Evolutionary conservation across 1,284 basidiomycete genomes (phyloP).

Genomic region (Singerocomus rubriflavus): DNA sequence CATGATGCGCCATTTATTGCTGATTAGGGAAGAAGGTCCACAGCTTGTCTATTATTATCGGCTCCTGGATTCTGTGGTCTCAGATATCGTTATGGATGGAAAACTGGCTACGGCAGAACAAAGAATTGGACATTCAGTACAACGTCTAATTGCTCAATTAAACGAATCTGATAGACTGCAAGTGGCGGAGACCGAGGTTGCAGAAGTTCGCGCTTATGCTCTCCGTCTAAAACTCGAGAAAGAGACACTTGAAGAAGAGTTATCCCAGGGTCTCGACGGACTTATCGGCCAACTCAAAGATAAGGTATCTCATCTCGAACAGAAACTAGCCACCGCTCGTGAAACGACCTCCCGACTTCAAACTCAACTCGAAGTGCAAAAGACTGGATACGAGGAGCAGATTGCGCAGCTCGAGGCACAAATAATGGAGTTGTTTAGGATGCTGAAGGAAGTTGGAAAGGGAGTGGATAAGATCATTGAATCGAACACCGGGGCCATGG

Average conservation of each 20-base stretch:
- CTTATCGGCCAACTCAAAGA: slow-evolving; percentile 81
- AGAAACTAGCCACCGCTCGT: slow-evolving; percentile 76
- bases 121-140: slow-evolving; percentile 87
- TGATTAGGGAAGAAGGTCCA: slow-evolving; percentile 87
- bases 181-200: slow-evolving; percentile 74
- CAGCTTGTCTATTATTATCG: slow-evolving; percentile 87
- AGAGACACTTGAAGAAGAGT: slow-evolving; percentile 75
- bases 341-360: slow-evolving; percentile 76
- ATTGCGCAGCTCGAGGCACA: slow-evolving; percentile 88
- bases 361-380: slow-evolving; percentile 79
- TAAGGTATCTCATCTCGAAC: slow-evolving; percentile 72
- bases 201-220: slow-evolving; percentile 63
- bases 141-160: slow-evolving; percentile 86
- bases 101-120: slow-evolving; percentile 83
- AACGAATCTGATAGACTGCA: slow-evolving; percentile 89
- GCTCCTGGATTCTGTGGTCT: slow-evolving; percentile 90
- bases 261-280: slow-evolving; percentile 79
- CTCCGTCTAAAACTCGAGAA: slow-evolving; percentile 68
- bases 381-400: slow-evolving; percentile 80
- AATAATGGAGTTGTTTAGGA: slow-evolving; percentile 91
- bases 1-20: slow-evolving; percentile 88
- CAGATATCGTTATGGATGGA: slow-evolving; percentile 92
- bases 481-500: slow-evolving; percentile 57
- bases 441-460: slow-evolving; percentile 81
- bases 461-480: slow-evolving; percentile 76